Conservation (phyloP, 2,329 filamentous ascomycete species). For the Colletotrichum paranaense region DNA sequence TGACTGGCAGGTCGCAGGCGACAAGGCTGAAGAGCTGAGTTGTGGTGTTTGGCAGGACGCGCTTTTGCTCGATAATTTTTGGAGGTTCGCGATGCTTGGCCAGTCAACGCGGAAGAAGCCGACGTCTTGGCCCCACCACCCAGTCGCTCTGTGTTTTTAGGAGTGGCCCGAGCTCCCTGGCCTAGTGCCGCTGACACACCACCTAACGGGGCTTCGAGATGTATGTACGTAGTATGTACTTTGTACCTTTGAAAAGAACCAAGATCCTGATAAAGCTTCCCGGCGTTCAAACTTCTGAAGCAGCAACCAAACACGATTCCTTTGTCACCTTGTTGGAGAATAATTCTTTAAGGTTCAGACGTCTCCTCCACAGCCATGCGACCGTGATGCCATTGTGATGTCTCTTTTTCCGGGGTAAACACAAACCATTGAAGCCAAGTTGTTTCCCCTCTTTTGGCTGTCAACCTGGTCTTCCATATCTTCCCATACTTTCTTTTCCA, state of each 20-base stretch:
- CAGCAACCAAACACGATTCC: not conserved
- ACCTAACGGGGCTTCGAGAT: not conserved
- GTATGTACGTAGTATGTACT: not conserved
- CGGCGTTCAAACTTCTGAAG: not conserved
- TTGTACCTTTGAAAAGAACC: not conserved
- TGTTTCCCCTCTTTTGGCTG: not conserved
- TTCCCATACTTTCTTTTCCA: not conserved
- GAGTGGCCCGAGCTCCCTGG: not conserved
- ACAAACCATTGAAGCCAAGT: not conserved
- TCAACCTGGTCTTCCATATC: not conserved
- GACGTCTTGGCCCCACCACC: not conserved
- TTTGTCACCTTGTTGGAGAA: not conserved
- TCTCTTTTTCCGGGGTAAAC: not conserved
- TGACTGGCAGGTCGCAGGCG: not conserved
- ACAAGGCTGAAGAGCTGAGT: constrained; percentile 2
- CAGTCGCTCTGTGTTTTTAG: not conserved
- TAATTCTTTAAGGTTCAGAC: constrained; percentile 5
- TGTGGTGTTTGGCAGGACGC: constrained; percentile 27
- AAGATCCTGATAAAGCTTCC: not conserved
- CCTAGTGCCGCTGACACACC: not conserved
- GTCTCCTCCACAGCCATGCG: not conserved
- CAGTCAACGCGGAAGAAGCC: constrained; percentile 32
- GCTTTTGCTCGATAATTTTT: constrained; percentile 36
- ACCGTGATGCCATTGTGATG: constrained; percentile 27
- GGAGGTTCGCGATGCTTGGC: constrained; percentile 37